A percentile compares a stretch with the other conserved stretches of the same genome.
Evolutionary conservation across 2,329 filamentous ascomycete species (phyloP).

Genomic region (Talaromyces sp.): DNA sequence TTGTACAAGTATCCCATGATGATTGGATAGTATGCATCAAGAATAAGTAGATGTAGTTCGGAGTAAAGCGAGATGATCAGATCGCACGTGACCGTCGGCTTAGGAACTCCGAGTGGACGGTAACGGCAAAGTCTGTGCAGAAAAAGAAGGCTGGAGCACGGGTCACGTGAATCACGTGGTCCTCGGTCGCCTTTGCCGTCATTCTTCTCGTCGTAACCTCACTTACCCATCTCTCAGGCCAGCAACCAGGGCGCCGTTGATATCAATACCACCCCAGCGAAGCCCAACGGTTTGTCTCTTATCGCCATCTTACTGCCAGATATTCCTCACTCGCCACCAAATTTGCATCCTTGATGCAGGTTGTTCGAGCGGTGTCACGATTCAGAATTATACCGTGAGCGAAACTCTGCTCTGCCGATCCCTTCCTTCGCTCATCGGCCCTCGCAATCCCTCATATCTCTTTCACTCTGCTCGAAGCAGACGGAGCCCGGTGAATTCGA

Average conservation of each 20-base stretch:
- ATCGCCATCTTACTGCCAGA: neutral
- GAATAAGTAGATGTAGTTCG: neutral
- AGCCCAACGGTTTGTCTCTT: constrained; percentile 1
- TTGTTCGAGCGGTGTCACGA: constrained; percentile 12
- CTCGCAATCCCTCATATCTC: constrained; percentile 13
- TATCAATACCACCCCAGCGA: neutral
- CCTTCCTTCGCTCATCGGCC: constrained; percentile 17
- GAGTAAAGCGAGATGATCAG: neutral
- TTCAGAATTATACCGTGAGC: constrained; percentile 15
- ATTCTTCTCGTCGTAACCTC: constrained; percentile 16
- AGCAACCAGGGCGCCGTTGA: constrained; percentile 13
- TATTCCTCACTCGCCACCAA: neutral
- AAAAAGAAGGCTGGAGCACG: neutral
- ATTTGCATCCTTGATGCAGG: constrained; percentile 16
- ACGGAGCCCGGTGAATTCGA: neutral
- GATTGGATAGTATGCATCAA: neutral
- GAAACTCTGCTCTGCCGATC: constrained; percentile 16
- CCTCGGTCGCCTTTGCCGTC: constrained; percentile 18
- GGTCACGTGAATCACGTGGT: constrained; percentile 17
- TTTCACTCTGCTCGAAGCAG: neutral
- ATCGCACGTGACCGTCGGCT: constrained; percentile 1
- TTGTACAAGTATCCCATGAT: neutral
- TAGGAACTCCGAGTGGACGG: neutral
- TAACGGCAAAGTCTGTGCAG: constrained; percentile 7
- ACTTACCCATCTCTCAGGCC: constrained; percentile 15